Base-by-base conservation (phyloP, 2,329 filamentous ascomycete species). In the Hyphodiscus sp. region DNA sequence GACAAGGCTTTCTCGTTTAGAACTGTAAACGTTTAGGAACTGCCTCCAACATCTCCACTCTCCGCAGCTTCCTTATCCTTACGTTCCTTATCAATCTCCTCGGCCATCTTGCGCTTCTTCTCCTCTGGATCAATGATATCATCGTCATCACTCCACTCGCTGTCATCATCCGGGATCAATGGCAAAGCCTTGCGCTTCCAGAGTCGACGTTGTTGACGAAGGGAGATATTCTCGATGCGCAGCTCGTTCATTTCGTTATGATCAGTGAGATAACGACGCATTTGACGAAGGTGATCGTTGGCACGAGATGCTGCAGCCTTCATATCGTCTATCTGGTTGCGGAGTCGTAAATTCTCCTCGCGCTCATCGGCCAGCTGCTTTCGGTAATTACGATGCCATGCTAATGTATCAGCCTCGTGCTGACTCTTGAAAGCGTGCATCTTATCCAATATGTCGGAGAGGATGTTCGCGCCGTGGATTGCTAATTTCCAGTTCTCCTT, bases 141-240 rank as follows among this genome's bases (percentile, higher is more conserved):
- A 59, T 86, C 82, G 53, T 81, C 81, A 63, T 81, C 85, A 75
- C 80, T 84, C 64, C 75, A 82, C 41, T 69, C 70, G 1, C 77
- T 73, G 48, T 84, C 81, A 43, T 83, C 77, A 20, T 83, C 81
- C 9, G 76, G 69, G 41, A 85, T 67, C 53, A 81, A 75, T 10
- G 80, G 81, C 76, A 85, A 78, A 15, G 82, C 82, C 73, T 85
- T 76, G 43, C 82, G 73, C 69, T 85, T 85, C 82, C 82, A 86
- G 68, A 82, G 84, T 1, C 82, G 73, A 51, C 83, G 64, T 67
- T 85, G 80, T 65, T 84, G 81, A 3, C 78, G 74, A 44, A 72
- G 67, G 6, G 78, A 76, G 48, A 73, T 74, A 47, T 76, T 74
- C 41, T 81, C 73, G 2, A 83, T 76, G 4, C 74, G 72, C 29